Evolutionary conservation across 495 filamentous ascomycete genomes (phyloP), one percentile per base, ranked within the genome.

Genomic region (Talaromyces stipitatus): DNA sequence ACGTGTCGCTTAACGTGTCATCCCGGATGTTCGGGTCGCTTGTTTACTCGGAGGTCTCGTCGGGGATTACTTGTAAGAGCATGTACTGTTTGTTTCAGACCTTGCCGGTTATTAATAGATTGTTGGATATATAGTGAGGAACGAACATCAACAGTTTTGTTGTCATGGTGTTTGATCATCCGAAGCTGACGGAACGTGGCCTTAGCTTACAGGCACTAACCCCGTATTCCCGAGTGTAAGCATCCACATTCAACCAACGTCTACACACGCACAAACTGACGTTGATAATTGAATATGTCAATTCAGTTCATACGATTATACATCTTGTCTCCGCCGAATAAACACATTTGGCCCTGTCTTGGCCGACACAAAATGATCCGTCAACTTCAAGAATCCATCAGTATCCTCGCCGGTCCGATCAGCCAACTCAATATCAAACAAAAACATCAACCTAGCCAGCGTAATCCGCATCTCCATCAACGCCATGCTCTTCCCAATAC

Each of bases 401-500:
- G 60, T 65, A 60, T 74, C 74, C 46, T 78, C 74, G 0, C 74
- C 75, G 24, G 56, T 52, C 7, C 68, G 64, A 63, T 76, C 73
- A 1, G 69, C 71, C 51, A 74, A 51, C 28, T 69, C 66, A 55
- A 78, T 68, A 53, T 78, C 75, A 61, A 75, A 78, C 18, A 76
- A 60, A 55, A 71, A 81, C 23, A 82, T 41, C 16, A 82, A 20
- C 16, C 75, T 71, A 5, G 81, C 81, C 9, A 82, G 56, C 0
- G 76, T 76, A 36, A 84, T 55, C 7, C 72, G 69, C 56, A 83
- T 69, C 60, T 85, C 82, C 69, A 78, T 72, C 30, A 78, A 72
- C 5, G 83, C 83, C 63, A 86, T 74, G 6, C 68, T 69, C 69
- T 82, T 82, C 2, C 81, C 83, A 47, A 84, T 78, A 48, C 82